A percentile compares a stretch with the other conserved stretches of the same genome.
Conservation (phyloP, 2,329 filamentous ascomycete species). For the Fusarium odoratissimum region DNA sequence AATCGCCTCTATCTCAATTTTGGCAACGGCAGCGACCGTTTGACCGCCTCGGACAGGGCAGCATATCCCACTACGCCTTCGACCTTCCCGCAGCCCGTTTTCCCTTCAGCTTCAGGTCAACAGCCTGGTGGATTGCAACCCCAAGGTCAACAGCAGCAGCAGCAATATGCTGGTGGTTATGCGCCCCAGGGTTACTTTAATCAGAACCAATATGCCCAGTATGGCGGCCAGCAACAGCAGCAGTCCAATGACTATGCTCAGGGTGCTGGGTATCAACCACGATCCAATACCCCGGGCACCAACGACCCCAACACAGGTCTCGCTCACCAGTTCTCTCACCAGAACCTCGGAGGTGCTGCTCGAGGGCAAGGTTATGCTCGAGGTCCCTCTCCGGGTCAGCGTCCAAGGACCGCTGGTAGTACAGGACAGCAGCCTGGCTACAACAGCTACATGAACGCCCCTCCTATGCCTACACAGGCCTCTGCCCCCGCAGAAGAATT, state of each 20-base stretch:
- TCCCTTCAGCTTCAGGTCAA: constrained; percentile 51
- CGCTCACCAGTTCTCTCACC: constrained; percentile 95
- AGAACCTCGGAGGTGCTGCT: constrained; percentile 83
- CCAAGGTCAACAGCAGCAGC: constrained; percentile 44
- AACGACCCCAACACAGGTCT: constrained; percentile 91
- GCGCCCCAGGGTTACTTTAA: constrained; percentile 68
- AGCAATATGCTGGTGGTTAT: constrained; percentile 60
- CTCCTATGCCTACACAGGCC: constrained; percentile 72
- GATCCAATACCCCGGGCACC: constrained; percentile 68
- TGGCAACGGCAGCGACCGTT: constrained; percentile 73
- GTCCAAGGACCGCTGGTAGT: constrained; percentile 86
- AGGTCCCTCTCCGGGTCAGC: constrained; percentile 74
- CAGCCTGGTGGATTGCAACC: constrained; percentile 46
- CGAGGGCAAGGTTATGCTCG: constrained; percentile 78
- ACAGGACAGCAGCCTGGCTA: constrained; percentile 71
- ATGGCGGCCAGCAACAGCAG: constrained; percentile 51
- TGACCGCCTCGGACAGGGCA: constrained; percentile 71
- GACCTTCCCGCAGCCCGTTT: constrained; percentile 93
- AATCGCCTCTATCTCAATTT: constrained; percentile 75
- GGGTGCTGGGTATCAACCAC: constrained; percentile 59
- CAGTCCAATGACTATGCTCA: constrained; percentile 64
- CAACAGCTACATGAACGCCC: constrained; percentile 71
- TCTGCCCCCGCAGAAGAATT: constrained; percentile 77
- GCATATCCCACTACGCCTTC: constrained; percentile 90
- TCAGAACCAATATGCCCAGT: constrained; percentile 67